phyloP scores from a whole-genome alignment of 495 filamentous ascomycete genomes.

The Penicillium malachiteum region DNA sequence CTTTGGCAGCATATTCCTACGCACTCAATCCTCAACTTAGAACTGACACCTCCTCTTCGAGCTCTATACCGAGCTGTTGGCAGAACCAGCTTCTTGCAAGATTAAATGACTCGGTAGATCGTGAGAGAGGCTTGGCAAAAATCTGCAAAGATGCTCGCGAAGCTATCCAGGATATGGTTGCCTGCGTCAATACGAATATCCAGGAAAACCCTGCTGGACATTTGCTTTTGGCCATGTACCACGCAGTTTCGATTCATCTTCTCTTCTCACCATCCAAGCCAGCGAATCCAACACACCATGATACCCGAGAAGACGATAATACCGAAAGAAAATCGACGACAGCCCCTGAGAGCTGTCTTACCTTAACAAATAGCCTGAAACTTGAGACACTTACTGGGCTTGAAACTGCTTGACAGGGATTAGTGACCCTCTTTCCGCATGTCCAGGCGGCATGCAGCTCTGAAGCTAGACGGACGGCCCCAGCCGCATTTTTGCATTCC shows the following conservation, averaged over 20 bases:
- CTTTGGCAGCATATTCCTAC: background rate
- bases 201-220: background rate
- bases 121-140: background rate
- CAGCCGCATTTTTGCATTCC: background rate
- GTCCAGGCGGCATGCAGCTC: background rate
- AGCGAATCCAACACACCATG: background rate
- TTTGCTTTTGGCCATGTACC: background rate
- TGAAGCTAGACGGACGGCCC: background rate
- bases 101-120: background rate
- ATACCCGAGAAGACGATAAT: background rate
- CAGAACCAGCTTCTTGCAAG: background rate
- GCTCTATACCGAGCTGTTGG: background rate
- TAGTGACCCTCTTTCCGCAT: background rate
- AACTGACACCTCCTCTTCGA: background rate
- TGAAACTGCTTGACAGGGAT: background rate
- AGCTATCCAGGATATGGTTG: background rate
- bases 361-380: background rate
- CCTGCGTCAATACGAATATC: background rate
- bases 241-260: background rate
- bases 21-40: background rate
- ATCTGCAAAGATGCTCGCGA: background rate
- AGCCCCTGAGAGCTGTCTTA: background rate
- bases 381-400: background rate
- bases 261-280: background rate
- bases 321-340: background rate